These are phyloP conservation scores for Ustilago xerochloae DNA, from an alignment of 1,284 basidiomycete genomes.

Conservation along the genomic window DNA sequence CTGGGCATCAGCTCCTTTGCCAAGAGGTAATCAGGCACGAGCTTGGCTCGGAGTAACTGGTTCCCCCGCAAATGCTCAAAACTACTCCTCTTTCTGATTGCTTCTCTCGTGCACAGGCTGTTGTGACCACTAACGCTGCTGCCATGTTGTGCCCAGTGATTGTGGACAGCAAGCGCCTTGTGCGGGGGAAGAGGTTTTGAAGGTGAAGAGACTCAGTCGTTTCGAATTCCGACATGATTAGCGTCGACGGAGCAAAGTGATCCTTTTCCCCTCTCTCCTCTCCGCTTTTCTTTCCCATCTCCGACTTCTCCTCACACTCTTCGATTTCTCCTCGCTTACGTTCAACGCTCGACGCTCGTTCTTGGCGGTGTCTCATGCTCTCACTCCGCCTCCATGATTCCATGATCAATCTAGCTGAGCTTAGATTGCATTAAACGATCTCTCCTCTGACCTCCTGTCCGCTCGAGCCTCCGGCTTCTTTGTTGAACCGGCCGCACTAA, in stretches of 20 bases:
- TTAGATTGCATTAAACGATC: background rate
- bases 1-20: background rate
- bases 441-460: background rate
- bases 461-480: slow-evolving; percentile 32
- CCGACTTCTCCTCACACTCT: background rate
- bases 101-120: too few species aligned
- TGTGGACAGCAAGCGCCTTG: background rate
- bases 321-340: slow-evolving; percentile 7
- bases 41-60: slow-evolving; percentile 1
- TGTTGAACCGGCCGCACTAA: slow-evolving; percentile 6
- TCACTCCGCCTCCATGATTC: background rate
- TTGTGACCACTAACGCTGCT: too few species aligned
- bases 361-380: slow-evolving; percentile 9
- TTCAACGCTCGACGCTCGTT: background rate
- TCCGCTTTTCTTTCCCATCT: background rate
- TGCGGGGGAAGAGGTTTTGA: background rate
- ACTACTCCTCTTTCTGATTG: background rate
- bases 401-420: background rate
- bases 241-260: slow-evolving; percentile 1
- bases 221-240: slow-evolving; percentile 6
- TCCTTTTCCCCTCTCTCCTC: background rate
- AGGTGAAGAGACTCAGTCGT: background rate
- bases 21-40: slow-evolving; percentile 9
- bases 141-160: background rate
- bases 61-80: slow-evolving; percentile 1